Base-by-base conservation (phyloP, 2,329 filamentous ascomycete genomes). In the Fusarium brevicatenulatum region DNA sequence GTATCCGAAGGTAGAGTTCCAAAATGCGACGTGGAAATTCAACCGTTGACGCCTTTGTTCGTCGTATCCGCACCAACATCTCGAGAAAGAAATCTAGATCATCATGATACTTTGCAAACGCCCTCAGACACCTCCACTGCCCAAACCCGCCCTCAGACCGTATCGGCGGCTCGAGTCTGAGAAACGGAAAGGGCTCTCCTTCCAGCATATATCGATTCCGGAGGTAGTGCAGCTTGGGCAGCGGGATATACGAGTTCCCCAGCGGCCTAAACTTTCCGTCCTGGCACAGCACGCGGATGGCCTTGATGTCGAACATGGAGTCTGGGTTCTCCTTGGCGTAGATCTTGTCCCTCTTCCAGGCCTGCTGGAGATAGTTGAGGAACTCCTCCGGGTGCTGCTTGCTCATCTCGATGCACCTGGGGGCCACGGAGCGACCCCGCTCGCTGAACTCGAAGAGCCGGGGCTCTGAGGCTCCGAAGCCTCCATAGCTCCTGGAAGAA, bases 151-250 rank as follows among this genome's bases (percentile, higher is more conserved):
- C 74, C 10, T 76, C 72, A 2, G 71, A 52, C 2, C 70, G 65
- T 34, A 76, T 66, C 1, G 74, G 63, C 6, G 66, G 63, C 30
- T 76, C 58, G 9, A 76, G 63, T 43, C 62, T 73, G 53, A 76
- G 67, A 23, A 76, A 76, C 13, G 74, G 74, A n/a, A 76, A 76
- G 1, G 65, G 60, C 50, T 76, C 74, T 8, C 63, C 60, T 44
- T 75, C 72, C 7, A 76, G 68, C 74, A 76, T 72, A 42, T 76
- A 76, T 37, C 72, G 70, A 66, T 71, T 75, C 40, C 70, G 71
- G 50, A 76, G 72, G 34, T 75, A 76, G 43, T 76, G 63, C 57
- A 76, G 70, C 69, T 76, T 76, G 15, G 74, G 71, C 37, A 75
- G 54, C 62, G 74, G 74, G 63, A 76, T 65, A 53, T 76, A 76